phyloP scores from a whole-genome alignment of 257 asterid genomes.

The Rauvolfia tetraphylla region DNA sequence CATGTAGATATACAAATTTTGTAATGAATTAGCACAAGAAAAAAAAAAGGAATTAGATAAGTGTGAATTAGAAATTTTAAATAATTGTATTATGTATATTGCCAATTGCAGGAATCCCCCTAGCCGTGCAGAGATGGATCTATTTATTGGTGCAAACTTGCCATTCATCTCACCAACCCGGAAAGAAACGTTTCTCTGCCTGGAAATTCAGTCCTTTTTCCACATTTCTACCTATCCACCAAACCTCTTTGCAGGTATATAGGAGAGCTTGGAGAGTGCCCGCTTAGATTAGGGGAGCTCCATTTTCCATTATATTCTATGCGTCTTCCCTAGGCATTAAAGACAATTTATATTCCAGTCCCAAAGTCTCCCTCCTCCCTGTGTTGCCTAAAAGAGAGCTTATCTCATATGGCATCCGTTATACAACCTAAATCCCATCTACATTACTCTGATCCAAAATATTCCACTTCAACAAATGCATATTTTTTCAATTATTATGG shows the following conservation, averaged over 20 bases:
- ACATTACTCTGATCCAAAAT: conserved; percentile 15
- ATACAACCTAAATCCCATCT: conserved; percentile 25
- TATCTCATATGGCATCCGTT: conserved; percentile 45
- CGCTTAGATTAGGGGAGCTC: neutral
- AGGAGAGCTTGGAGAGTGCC: neutral
- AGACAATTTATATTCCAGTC: neutral
- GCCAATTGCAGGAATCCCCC: too few species aligned
- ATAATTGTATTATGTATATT: too few species aligned
- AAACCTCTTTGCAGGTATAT: neutral
- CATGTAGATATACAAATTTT: too few species aligned
- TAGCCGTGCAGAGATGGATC: too few species aligned
- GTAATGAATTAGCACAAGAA: too few species aligned
- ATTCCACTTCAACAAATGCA: conserved; percentile 22
- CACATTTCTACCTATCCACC: neutral
- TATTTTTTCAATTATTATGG: conserved; percentile 20
- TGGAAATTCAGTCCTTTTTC: neutral
- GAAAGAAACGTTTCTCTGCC: neutral
- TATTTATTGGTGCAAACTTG: neutral
- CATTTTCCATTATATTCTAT: neutral
- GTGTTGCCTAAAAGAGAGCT: neutral
- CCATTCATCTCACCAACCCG: neutral
- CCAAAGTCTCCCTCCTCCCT: neutral
- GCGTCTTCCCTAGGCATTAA: neutral
- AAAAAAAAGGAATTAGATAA: too few species aligned
- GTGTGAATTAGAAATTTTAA: too few species aligned